Evolutionary conservation across 768 basidiomycete species (phyloP).

Genomic region (Leccinum arenicola): DNA sequence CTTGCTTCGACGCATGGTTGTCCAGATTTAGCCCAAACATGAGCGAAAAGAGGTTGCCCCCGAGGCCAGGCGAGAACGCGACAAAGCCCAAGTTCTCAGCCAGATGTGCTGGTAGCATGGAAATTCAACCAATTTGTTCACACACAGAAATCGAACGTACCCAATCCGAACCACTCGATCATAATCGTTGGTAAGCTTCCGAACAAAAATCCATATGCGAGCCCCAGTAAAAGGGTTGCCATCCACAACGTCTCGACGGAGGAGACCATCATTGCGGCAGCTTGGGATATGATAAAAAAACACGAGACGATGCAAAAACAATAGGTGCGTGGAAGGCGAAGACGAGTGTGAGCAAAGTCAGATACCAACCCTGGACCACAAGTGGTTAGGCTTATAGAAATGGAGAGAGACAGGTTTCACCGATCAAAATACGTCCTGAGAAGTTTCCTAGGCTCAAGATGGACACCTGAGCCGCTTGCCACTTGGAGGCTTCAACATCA

Average conservation of each 20-base stretch:
- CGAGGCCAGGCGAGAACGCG: constrained; percentile 66
- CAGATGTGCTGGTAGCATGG: constrained; percentile 53
- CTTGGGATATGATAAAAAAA: constrained; percentile 72
- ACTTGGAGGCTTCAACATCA: constrained; percentile 58
- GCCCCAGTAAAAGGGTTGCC: constrained; percentile 31
- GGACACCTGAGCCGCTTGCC: constrained; percentile 86
- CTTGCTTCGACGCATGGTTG: constrained; percentile 45
- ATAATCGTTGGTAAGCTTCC: constrained; percentile 72
- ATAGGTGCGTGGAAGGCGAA: constrained; percentile 62
- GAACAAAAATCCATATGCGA: constrained; percentile 71
- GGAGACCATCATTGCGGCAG: constrained; percentile 51
- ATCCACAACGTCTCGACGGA: constrained; percentile 67
- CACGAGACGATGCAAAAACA: constrained; percentile 64
- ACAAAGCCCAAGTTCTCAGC: constrained; percentile 87
- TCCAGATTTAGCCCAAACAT: constrained; percentile 82
- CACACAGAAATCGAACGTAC: constrained; percentile 43
- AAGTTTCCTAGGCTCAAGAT: constrained; percentile 81
- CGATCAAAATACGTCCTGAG: constrained; percentile 71
- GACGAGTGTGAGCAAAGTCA: constrained; percentile 58
- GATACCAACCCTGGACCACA: constrained; percentile 55
- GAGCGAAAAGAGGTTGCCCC: constrained; percentile 82
- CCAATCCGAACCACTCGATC: constrained; percentile 87
- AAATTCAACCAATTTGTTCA: neutral
- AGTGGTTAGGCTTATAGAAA: neutral
- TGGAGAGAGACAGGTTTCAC: constrained; percentile 32